Conservation (phyloP, 306 rosid genomes). For the Malus sylvestris region DNA sequence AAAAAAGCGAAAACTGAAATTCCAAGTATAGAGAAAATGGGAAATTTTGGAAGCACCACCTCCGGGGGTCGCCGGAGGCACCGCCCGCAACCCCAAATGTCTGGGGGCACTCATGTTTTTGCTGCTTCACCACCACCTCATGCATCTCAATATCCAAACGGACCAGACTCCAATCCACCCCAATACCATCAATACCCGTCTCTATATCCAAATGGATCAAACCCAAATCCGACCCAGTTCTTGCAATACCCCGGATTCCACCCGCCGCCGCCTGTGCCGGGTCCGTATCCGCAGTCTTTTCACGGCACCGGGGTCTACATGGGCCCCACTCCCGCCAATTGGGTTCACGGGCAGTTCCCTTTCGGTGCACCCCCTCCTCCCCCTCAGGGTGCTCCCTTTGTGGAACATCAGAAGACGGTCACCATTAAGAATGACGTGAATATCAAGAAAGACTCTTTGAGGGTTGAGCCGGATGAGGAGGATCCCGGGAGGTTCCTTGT, state of each 20-base stretch:
- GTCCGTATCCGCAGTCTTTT: constrained; percentile 7
- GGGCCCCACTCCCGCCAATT: background rate
- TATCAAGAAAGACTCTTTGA: constrained; percentile 32
- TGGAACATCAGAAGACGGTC: constrained; percentile 33
- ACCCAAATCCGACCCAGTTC: constrained; percentile 17
- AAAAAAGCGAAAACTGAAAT: background rate
- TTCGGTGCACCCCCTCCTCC: constrained; percentile 15
- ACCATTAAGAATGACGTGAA: constrained; percentile 40
- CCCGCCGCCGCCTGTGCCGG: constrained; percentile 18
- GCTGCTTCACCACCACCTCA: constrained; percentile 20
- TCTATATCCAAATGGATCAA: constrained; percentile 7
- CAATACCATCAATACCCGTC: constrained; percentile 12
- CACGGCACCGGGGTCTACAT: constrained; percentile 5
- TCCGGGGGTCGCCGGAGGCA: constrained; percentile 16
- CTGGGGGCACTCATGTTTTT: background rate
- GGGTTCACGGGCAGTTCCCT: constrained; percentile 13
- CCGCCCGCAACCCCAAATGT: constrained; percentile 11
- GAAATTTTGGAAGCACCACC: constrained; percentile 26
- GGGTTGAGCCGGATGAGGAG: constrained; percentile 38
- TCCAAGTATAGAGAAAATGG: constrained; percentile 16
- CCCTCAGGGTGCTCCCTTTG: constrained; percentile 1
- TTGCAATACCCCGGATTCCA: constrained; percentile 18
- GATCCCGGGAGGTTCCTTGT: constrained; percentile 31
- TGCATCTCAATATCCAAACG: constrained; percentile 17
- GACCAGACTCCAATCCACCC: constrained; percentile 12